A percentile compares a stretch with the other conserved stretches of the same genome.
Evolutionary conservation across 345 rosid genomes (phyloP).

Genomic region (Ceriops tagal): DNA sequence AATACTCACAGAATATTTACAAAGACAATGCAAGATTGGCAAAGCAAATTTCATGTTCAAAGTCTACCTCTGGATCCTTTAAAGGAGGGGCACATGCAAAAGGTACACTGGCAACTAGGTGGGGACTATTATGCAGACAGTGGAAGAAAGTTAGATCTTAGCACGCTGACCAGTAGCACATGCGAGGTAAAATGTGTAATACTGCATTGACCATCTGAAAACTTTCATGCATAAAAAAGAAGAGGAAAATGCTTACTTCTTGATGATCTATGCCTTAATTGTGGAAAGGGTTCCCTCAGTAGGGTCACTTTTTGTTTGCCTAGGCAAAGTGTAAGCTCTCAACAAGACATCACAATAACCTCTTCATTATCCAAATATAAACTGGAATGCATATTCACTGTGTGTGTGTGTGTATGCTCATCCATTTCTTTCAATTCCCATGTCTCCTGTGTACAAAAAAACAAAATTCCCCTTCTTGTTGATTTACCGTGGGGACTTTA

Average conservation of each 20-base stretch:
- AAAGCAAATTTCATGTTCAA: conserved; percentile 17
- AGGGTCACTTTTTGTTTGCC: too few relatives aligned
- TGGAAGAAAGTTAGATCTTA: conserved; percentile 27
- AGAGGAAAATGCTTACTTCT: too few relatives aligned
- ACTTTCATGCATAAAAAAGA: too few relatives aligned
- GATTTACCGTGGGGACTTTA: background rate
- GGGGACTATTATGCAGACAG: conserved; percentile 25
- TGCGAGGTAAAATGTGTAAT: background rate
- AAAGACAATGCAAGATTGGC: conserved; percentile 18
- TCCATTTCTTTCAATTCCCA: background rate
- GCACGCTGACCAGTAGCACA: background rate
- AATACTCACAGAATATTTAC: conserved; percentile 9
- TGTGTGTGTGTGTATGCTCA: background rate
- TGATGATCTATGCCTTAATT: too few relatives aligned
- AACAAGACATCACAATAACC: too few relatives aligned
- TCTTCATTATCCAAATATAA: too few relatives aligned
- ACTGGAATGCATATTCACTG: too few relatives aligned
- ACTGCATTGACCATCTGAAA: too few relatives aligned
- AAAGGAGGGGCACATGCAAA: conserved; percentile 1
- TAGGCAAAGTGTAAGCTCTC: too few relatives aligned
- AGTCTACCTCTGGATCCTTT: background rate
- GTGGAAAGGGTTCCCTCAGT: too few relatives aligned
- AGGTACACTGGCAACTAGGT: conserved; percentile 6
- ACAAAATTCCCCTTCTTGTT: background rate
- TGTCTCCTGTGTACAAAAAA: background rate